Base-by-base conservation (phyloP, 2,329 filamentous ascomycete species). In the Pyricularia pennisetigena region DNA sequence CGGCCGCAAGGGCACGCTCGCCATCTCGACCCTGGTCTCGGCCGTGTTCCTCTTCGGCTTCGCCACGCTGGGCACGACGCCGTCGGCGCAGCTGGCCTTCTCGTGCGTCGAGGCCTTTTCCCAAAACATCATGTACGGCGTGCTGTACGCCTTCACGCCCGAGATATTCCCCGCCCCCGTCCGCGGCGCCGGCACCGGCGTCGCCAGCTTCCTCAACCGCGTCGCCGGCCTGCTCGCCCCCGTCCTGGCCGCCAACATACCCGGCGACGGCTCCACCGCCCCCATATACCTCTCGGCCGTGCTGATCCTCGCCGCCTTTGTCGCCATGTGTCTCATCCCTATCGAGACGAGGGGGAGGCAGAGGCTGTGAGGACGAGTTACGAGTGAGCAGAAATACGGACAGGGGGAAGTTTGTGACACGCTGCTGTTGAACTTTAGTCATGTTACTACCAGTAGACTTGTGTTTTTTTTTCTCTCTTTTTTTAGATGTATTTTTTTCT, bases 121-220 rank as follows among this genome's bases (percentile, higher is more conserved):
- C 71, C 89, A 91, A 77, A 91, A 91, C 74, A 89, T 91, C 78
- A 90, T 90, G 87, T 92, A 92, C 77, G 90, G 89, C 68, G 88
- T 92, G 1, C 79, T 93, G 1, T 93, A 92, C 75, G 88, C 90
- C 8, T 93, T 91, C 75, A 92, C 90, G 0, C 90, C 90, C 0
- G 90, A 93, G 74, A 86, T 92, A 30, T 92, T 93, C 77, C 90
- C 90, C 0, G 88, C 89, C 0, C 88, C 89, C 0, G 86, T 90
- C 26, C 82, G 90, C 35, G 90, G 90, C 5, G 90, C 89, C 0
- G 90, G 89, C 6, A 90, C 87, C 0, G 90, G 90, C 61, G 88
- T 93, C 65, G 86, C 88, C 26, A 90, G 87, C 74, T 90, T 91
- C 74, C 76, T 92, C 70, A 93, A 92, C 76, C 82, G 90, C 54